These are phyloP conservation scores for Bertia moriformis DNA, from an alignment of 2,329 filamentous ascomycete species.

Conservation along the genomic window DNA sequence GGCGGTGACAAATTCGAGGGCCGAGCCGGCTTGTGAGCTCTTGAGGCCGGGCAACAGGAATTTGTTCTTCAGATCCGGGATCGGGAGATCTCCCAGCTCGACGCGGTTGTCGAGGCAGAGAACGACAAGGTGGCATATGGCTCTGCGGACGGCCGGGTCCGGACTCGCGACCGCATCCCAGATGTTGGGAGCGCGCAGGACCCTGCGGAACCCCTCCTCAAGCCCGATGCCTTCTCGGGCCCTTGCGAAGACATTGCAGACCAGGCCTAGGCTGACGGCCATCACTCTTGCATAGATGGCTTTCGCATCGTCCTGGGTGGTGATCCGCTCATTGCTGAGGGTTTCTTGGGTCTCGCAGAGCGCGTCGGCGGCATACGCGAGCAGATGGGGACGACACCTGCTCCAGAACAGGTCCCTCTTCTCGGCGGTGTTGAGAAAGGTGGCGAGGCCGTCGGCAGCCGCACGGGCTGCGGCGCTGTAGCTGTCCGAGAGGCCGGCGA, in stretches of 20 bases:
- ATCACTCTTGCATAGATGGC: conserved; percentile 72
- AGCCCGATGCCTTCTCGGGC: conserved; percentile 33
- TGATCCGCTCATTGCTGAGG: conserved; percentile 76
- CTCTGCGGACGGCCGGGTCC: conserved; percentile 35
- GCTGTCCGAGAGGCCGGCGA: conserved; percentile 75
- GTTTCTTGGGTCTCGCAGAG: conserved; percentile 68
- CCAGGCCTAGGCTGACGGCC: conserved; percentile 36
- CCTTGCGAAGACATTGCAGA: conserved; percentile 34
- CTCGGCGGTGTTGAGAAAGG: conserved; percentile 65
- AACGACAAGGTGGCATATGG: conserved; percentile 33
- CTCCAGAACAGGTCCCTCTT: conserved; percentile 67
- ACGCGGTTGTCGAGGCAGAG: conserved; percentile 29
- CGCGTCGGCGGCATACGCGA: conserved; percentile 70
- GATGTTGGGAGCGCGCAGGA: conserved; percentile 51
- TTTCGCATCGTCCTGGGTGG: conserved; percentile 70
- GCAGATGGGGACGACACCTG: conserved; percentile 65
- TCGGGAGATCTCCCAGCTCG: conserved; percentile 29
- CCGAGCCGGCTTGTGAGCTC: conserved; percentile 59
- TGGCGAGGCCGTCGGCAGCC: conserved; percentile 62
- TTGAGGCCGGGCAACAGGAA: conserved; percentile 64
- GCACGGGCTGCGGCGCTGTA: conserved; percentile 64
- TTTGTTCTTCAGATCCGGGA: conserved; percentile 33
- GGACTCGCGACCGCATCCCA: conserved; percentile 54
- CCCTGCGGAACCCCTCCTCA: conserved; percentile 43
- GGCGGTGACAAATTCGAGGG: conserved; percentile 54